A percentile compares a stretch with the other conserved stretches of the same genome.
phyloP scores from a whole-genome alignment of 352 stramenopile genomes.

The Phytophthora agathidicida region DNA sequence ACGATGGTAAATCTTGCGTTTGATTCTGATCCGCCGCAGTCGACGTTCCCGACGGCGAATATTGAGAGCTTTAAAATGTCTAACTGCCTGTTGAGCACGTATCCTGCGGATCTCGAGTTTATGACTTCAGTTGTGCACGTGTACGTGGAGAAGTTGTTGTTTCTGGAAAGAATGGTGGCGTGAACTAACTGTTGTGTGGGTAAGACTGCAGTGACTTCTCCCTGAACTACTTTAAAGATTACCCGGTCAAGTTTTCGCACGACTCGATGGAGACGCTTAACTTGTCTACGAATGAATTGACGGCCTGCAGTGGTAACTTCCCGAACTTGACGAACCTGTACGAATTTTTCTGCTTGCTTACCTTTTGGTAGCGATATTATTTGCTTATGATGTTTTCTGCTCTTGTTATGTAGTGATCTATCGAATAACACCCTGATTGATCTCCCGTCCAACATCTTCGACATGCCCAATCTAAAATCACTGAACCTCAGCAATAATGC shows the following conservation, averaged over 20 bases:
- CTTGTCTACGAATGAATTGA: conserved; percentile 60
- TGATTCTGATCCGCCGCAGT: conserved; percentile 40
- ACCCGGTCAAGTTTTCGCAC: conserved; percentile 55
- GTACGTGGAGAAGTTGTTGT: conserved; percentile 32
- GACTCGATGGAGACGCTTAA: conserved; percentile 52
- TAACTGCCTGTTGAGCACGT: conserved; percentile 60
- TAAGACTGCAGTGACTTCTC: conserved; percentile 65
- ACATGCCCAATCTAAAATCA: conserved; percentile 45
- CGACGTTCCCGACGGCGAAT: conserved; percentile 56
- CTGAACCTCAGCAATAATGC: conserved; percentile 57
- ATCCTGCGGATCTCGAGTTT: conserved; percentile 55
- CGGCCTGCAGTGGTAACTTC: conserved; percentile 52
- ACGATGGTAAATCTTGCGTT: conserved; percentile 63
- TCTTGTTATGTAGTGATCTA: conserved; percentile 42
- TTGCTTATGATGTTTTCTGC: background rate
- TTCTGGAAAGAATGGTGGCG: too few relatives aligned
- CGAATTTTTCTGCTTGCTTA: conserved; percentile 8
- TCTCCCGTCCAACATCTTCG: conserved; percentile 51
- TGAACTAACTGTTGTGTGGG: background rate
- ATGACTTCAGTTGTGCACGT: conserved; percentile 58
- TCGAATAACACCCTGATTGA: conserved; percentile 54
- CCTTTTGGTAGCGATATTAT: background rate
- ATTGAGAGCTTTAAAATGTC: conserved; percentile 51
- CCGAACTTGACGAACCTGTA: conserved; percentile 59
- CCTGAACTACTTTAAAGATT: conserved; percentile 64